Base-by-base conservation (phyloP, 768 basidiomycete genomes). In the Suillus alpinus region DNA sequence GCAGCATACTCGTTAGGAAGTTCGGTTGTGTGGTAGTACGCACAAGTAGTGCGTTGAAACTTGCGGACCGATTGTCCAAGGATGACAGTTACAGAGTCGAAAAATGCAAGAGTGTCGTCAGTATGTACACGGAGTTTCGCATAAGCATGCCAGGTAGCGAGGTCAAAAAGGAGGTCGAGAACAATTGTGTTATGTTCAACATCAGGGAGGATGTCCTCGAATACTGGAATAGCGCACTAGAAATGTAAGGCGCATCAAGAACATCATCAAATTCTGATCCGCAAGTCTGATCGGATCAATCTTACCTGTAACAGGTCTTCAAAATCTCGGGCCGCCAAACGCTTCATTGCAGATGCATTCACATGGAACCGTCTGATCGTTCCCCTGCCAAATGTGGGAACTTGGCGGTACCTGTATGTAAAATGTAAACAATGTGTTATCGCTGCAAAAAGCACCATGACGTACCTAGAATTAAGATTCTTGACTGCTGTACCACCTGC, bases 251-350 rank as follows among this genome's bases (percentile, higher is more conserved):
- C 8, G 4, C n/a, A n/a, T n/a, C n/a, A n/a, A 49, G 26, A 12
- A 7, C 29, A 41, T 9, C 34, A 14, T 46, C 2, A 23, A 56
- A 18, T 29, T n/a, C n/a, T n/a, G n/a, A n/a, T n/a, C n/a, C n/a
- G n/a, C n/a, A n/a, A n/a, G n/a, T 10, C 2, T 39, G 41, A 60
- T 31, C 2, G 9, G 57, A 47, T 14, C 23, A 13, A 57, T 20
- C 58, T 4, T 56, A 65, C 66, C 67, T 78, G 77, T 0, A 79
- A 57, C 1, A 79, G 59, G 51, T 80, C 78, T 36, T 80, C 73
- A 52, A 71, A 80, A 43, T 81, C 76, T 9, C 69, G 63, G 0
- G 75, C 79, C 3, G 74, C 75, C 1, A 77, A 59, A 26, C 67
- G 62, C 32, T 73, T 75, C 68, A 81, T 69, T 4, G 67, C 69